Percentiles rank a stretch among this genome's conserved stretches.
Evolutionary conservation across 2,329 filamentous ascomycete species (phyloP).

Genomic region (Xylariales sp.): DNA sequence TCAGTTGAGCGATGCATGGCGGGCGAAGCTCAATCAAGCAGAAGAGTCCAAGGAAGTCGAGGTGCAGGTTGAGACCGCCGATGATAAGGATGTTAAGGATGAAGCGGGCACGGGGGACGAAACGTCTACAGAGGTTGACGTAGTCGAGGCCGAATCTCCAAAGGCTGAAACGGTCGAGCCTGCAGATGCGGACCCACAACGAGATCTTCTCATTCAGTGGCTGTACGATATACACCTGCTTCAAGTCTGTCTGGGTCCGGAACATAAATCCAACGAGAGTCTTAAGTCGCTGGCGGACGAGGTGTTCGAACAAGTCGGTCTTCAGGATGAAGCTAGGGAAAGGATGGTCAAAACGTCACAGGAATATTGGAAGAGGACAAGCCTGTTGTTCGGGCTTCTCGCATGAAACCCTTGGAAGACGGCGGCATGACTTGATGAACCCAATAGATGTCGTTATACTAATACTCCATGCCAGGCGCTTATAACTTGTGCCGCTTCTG

Average conservation of each 20-base stretch:
- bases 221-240: slow-evolving; percentile 56
- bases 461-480: slow-evolving; percentile 1
- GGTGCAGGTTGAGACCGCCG: slow-evolving; percentile 2
- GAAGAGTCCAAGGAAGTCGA: slow-evolving; percentile 13
- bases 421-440: slow-evolving; percentile 1
- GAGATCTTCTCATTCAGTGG: slow-evolving; percentile 54
- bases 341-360: slow-evolving; percentile 59
- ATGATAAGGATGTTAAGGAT: slow-evolving; percentile 11
- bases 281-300: slow-evolving; percentile 43
- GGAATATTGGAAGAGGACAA: slow-evolving; percentile 81
- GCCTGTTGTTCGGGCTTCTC: slow-evolving; percentile 75
- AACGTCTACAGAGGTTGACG: slow-evolving; percentile 15
- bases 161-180: slow-evolving; percentile 5
- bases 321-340: slow-evolving; percentile 45
- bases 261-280: slow-evolving; percentile 18
- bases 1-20: slow-evolving; percentile 47
- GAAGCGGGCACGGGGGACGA: slow-evolving; percentile 12
- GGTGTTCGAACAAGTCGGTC: slow-evolving; percentile 38
- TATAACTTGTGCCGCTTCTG: slow-evolving; percentile 94
- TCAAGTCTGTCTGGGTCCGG: slow-evolving; percentile 37
- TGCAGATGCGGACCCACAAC: slow-evolving; percentile 22
- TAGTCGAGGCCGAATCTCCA: slow-evolving; percentile 2
- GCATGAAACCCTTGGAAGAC: slow-evolving; percentile 30
- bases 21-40: slow-evolving; percentile 19
- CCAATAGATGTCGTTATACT: slow-evolving; percentile 8